Percentiles rank a stretch among this genome's conserved stretches.
phyloP scores from a whole-genome alignment of 1,139 yeast genomes.

The Saccharomyces hybrid region DNA sequence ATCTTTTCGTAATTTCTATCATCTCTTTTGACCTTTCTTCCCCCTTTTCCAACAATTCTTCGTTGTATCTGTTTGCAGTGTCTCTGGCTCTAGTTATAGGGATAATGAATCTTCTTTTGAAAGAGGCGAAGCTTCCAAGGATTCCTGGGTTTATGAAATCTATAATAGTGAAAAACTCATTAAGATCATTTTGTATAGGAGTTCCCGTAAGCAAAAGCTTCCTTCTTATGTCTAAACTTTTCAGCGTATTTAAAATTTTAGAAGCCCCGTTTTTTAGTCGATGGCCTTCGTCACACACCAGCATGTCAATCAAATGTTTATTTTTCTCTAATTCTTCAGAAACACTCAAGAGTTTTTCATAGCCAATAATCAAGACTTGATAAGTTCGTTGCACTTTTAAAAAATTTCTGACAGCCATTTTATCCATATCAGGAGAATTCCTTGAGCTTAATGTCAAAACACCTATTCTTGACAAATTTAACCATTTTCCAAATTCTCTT shows the following conservation, averaged over 20 bases:
- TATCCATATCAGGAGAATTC: constrained; percentile 46
- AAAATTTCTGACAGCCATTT: constrained; percentile 52
- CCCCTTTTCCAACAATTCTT: constrained; percentile 47
- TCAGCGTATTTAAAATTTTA: constrained; percentile 60
- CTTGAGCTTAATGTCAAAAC: constrained; percentile 47
- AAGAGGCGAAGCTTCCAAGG: constrained; percentile 55
- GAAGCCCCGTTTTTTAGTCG: constrained; percentile 64
- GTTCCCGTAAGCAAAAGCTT: constrained; percentile 79
- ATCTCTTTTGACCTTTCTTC: constrained; percentile 54
- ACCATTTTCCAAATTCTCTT: constrained; percentile 84
- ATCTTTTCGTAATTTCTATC: constrained; percentile 53
- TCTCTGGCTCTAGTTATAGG: constrained; percentile 77
- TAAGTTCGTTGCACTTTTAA: constrained; percentile 58
- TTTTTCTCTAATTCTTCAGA: constrained; percentile 43
- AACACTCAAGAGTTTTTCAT: constrained; percentile 50
- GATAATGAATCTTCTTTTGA: constrained; percentile 56
- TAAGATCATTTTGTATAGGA: constrained; percentile 87
- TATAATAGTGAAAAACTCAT: constrained; percentile 72
- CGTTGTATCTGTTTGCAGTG: constrained; percentile 50
- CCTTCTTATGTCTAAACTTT: constrained; percentile 46
- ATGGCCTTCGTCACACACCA: constrained; percentile 95
- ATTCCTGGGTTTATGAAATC: constrained; percentile 82
- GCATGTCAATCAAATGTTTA: constrained; percentile 48
- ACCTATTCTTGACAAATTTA: constrained; percentile 57
- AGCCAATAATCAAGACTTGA: constrained; percentile 79